phyloP scores from a whole-genome alignment of 495 filamentous ascomycete species.

The Penicillium cosmopolitanum region DNA sequence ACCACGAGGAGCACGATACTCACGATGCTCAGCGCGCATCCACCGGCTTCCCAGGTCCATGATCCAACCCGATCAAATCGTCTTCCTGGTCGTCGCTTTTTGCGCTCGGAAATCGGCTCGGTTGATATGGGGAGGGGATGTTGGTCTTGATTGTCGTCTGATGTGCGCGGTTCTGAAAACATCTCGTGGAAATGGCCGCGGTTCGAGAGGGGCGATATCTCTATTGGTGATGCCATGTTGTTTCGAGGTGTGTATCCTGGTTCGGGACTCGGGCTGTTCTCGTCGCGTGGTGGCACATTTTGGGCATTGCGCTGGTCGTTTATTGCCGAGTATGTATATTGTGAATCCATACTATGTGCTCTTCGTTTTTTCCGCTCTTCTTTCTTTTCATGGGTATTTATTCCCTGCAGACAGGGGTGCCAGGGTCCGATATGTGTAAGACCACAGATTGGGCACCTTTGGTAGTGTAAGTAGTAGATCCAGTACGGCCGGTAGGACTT shows the following conservation, averaged over 20 bases:
- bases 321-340: background rate
- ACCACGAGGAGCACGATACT: conserved; percentile 4
- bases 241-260: background rate
- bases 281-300: background rate
- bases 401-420: background rate
- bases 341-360: background rate
- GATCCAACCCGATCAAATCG: conserved; percentile 2
- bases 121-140: background rate
- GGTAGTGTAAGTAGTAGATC: too few relatives aligned
- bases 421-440: too few relatives aligned
- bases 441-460: too few relatives aligned
- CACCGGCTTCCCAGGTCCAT: conserved; percentile 12
- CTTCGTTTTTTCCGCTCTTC: too few relatives aligned
- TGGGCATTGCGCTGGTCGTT: background rate
- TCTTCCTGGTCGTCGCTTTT: background rate
- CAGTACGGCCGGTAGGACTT: too few relatives aligned
- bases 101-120: background rate
- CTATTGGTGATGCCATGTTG: background rate
- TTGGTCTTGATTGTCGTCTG: background rate
- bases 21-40: background rate
- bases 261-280: background rate
- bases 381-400: too few relatives aligned
- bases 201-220: background rate
- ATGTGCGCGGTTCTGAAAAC: background rate
- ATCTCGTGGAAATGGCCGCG: background rate